phyloP scores from a whole-genome alignment of 2,329 filamentous ascomycete genomes.

The Fonsecaea erecta region DNA sequence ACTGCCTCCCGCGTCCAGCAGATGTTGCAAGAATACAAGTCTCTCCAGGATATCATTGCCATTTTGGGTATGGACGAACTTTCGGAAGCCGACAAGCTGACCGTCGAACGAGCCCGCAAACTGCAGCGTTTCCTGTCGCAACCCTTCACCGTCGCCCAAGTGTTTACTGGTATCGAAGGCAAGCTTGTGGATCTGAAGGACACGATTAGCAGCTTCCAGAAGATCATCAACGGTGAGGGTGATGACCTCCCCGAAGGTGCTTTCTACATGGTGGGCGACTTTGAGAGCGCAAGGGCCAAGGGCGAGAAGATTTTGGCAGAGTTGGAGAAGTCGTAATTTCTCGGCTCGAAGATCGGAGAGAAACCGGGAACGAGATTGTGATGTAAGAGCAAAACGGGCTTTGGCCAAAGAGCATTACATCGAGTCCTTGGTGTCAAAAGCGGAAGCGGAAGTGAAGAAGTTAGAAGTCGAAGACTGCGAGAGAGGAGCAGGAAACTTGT shows the following conservation, averaged over 20 bases:
- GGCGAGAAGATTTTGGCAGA: constrained; percentile 99
- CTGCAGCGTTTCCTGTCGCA: constrained; percentile 99
- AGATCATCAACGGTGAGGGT: constrained; percentile 91
- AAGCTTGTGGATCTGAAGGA: constrained; percentile 97
- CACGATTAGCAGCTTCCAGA: constrained; percentile 96
- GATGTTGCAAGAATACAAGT: constrained; percentile 99
- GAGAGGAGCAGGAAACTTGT: constrained; percentile 12
- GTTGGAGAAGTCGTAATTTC: constrained; percentile 67
- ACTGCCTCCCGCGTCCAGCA: constrained; percentile 95
- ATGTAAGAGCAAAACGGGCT: not conserved
- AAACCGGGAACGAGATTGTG: not conserved
- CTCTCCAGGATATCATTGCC: constrained; percentile 99
- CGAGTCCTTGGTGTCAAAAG: not conserved
- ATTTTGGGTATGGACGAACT: constrained; percentile 99
- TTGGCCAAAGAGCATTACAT: not conserved
- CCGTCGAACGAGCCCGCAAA: constrained; percentile 99
- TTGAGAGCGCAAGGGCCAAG: constrained; percentile 90
- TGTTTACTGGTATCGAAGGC: constrained; percentile 83
- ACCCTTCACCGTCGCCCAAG: constrained; percentile 89
- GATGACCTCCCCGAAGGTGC: constrained; percentile 91
- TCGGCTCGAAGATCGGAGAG: not conserved
- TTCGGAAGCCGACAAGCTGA: constrained; percentile 98
- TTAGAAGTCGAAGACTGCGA: constrained; percentile 6
- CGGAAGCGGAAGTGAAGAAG: not conserved
- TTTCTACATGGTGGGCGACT: constrained; percentile 98